phyloP scores from a whole-genome alignment of 2,329 filamentous ascomycete species.

The Cryphonectria carpinicola region DNA sequence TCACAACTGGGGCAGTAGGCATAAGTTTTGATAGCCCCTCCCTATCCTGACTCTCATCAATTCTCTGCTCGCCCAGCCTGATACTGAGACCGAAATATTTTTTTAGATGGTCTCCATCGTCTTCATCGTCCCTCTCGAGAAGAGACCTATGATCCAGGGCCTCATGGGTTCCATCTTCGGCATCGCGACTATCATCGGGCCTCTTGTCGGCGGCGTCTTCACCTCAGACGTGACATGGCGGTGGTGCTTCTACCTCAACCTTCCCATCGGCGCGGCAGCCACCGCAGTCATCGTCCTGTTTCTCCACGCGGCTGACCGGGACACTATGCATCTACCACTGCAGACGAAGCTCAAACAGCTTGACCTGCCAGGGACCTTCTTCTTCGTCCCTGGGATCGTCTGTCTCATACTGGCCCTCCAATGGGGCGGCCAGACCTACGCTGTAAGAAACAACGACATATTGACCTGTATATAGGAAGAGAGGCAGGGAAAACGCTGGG shows the following conservation, averaged over 20 bases:
- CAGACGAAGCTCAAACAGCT: constrained; percentile 32
- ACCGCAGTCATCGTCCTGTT: constrained; percentile 27
- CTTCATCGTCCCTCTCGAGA: constrained; percentile 1
- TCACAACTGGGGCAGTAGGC: constrained; percentile 35
- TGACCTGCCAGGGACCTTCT: constrained; percentile 30
- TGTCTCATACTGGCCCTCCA: constrained; percentile 34
- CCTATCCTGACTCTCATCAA: neutral
- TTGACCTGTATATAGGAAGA: neutral
- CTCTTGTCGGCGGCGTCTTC: constrained; percentile 34
- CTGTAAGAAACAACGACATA: constrained; percentile 7
- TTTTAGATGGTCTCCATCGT: constrained; percentile 13
- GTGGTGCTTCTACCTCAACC: constrained; percentile 35
- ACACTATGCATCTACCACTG: constrained; percentile 25
- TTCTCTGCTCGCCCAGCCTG: neutral
- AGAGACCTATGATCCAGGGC: constrained; percentile 14
- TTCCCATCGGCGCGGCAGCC: neutral
- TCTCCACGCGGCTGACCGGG: constrained; percentile 28
- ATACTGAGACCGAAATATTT: neutral
- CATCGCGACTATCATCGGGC: constrained; percentile 20
- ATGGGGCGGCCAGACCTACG: constrained; percentile 34
- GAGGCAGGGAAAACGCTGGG: no score
- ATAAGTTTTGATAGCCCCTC: neutral
- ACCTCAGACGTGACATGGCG: constrained; percentile 34
- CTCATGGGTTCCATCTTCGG: constrained; percentile 15
- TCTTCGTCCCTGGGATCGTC: constrained; percentile 31